phyloP scores from a whole-genome alignment of 2,329 filamentous ascomycete genomes.

The Cercospora beticola region DNA sequence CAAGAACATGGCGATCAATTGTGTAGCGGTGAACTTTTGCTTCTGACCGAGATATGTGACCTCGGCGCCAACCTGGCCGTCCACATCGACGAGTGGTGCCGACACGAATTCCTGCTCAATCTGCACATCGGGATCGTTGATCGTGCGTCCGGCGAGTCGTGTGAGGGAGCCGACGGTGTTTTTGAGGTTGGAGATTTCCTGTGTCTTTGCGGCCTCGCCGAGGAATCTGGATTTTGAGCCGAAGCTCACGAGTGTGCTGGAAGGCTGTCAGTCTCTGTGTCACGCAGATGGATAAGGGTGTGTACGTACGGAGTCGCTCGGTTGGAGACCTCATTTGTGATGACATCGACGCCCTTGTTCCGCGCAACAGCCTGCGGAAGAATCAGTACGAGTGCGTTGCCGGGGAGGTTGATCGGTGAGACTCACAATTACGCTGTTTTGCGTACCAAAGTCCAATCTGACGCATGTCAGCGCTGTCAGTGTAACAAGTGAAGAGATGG shows the following conservation, averaged over 20 bases:
- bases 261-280: conserved; percentile 40
- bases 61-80: conserved; percentile 93
- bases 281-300: background rate
- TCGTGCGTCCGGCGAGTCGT: conserved; percentile 81
- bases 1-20: conserved; percentile 92
- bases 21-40: conserved; percentile 89
- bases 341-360: conserved; percentile 98
- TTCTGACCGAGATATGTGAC: conserved; percentile 92
- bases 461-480: conserved; percentile 10
- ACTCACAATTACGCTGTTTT: conserved; percentile 80
- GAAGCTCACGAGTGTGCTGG: conserved; percentile 76
- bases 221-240: conserved; percentile 91
- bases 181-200: conserved; percentile 99
- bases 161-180: conserved; percentile 95
- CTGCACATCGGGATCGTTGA: conserved; percentile 88
- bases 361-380: conserved; percentile 71
- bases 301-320: conserved; percentile 87
- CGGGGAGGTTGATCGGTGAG: background rate
- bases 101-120: conserved; percentile 91
- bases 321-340: conserved; percentile 99
- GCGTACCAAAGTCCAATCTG: conserved; percentile 83
- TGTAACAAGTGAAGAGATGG: background rate
- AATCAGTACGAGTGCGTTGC: conserved; percentile 21
- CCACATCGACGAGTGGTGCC: conserved; percentile 80
- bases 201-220: conserved; percentile 93